Evolutionary conservation across 352 stramenopile species (phyloP), one percentile per base, ranked within the genome.

Genomic region (Saprolegnia parasitica): DNA sequence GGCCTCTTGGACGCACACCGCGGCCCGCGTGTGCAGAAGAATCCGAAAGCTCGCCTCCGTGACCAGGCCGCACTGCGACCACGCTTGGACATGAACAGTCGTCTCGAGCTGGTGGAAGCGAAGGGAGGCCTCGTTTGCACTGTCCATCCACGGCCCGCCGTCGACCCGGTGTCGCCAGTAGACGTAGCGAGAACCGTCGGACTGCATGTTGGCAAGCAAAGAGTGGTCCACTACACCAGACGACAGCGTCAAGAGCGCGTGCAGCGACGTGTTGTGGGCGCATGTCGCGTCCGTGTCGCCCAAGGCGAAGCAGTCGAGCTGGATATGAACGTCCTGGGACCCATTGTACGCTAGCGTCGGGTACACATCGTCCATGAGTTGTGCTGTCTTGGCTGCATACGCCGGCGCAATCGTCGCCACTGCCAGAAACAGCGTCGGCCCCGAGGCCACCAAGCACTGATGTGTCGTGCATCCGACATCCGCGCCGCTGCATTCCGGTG

Each of bases 11-110:
- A 42, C 9, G 58, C 23, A 56, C 8, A 56, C 26, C 5, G 8
- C 8, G 6, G 20, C 5, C n/a, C 13, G 21, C 1, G 50, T 20
- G 50, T 67, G 58, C 13, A 67, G 23, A 11, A 56, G 8, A 18
- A 67, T 23, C 5, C 35, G 2, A 24, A 67, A 10, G 5, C 20
- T 29, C 21, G 50, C 16, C n/a, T 40, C n/a, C 3, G 42, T 23
- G 5, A 67, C 58, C 13, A 26, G 39, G 0, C 58, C 58, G 45
- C 58, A 67, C 42, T 67, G 58, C 37, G 58, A 67, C 58, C 58
- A 67, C 40, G 58, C 58, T 40, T 67, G 37, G 37, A 54, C 26
- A 1, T 54, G 37, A 13, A 67, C 1, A 13, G 42, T 50, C n/a
- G 58, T 42, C 23, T 10, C 24, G 21, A 21, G 20, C 10, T 20